Base-by-base conservation (phyloP, 768 basidiomycete genomes). In the Mycena floridula region DNA sequence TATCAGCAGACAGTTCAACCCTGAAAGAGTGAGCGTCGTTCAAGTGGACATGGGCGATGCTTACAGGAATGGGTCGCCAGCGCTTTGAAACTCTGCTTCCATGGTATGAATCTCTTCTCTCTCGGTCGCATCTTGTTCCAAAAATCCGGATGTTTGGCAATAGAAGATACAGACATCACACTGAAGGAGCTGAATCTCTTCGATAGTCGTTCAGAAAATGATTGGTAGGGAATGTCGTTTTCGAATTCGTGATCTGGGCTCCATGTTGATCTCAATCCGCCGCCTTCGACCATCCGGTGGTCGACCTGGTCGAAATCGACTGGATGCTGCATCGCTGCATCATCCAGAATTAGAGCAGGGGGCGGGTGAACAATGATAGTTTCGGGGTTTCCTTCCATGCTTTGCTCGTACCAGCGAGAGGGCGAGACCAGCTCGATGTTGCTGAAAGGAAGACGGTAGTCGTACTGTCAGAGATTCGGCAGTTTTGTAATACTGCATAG, bases 1-100 rank as follows among this genome's bases (percentile, higher is more conserved):
- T 4, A 66, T 44, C 21, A 74, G 52, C 5, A 76, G 56, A 1
- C 66, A 21, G 47, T 75, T 74, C 24, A 73, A 53, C 59, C 60
- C 71, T 71, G 23, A n/a, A 3, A 7, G 27, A 21, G 26, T 43
- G 18, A 35, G 42, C 12, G 40, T 23, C 11, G 9, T 22, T 12
- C 18, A 21, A 23, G 37, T 18, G 9, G 12, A 21, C 5, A 37
- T 25, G 16, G 16, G 48, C n/a, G 40, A 25, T 7, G 59, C 69
- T 44, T 42, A 68, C 69, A 70, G 6, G 69, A 67, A 40, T 59
- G 65, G 2, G 50, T 51, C 7, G 55, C 49, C 22, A 69, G 57
- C 2, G 62, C 60, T 39, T 54, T 58, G n/a, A 63, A 44, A 51
- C 70, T 72, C 50, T 54, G 50, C 37, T 35, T 38, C 56, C 64